Evolutionary conservation across 2,329 filamentous ascomycete genomes (phyloP).

Genomic region (Leptographium procerum): DNA sequence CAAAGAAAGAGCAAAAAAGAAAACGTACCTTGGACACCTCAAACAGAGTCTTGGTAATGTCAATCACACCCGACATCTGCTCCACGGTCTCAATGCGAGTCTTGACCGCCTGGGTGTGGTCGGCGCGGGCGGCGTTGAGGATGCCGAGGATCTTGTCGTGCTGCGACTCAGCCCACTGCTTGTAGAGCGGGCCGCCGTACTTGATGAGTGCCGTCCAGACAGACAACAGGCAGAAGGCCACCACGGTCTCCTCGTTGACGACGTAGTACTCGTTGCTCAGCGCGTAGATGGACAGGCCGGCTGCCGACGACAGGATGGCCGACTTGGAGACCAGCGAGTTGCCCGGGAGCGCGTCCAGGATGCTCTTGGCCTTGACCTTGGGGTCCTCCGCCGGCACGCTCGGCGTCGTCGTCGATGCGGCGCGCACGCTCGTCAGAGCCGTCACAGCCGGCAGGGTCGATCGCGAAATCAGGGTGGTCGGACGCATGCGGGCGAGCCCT

Average conservation of each 20-base stretch:
- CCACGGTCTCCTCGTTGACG: constrained; percentile 96
- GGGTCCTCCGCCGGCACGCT: constrained; percentile 77
- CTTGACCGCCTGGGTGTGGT: constrained; percentile 95
- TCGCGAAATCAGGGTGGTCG: constrained; percentile 7
- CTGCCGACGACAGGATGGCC: constrained; percentile 86
- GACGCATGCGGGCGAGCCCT: constrained; percentile 13
- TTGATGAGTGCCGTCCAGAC: constrained; percentile 90
- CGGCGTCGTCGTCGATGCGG: constrained; percentile 55
- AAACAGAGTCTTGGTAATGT: constrained; percentile 94
- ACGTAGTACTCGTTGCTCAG: constrained; percentile 99
- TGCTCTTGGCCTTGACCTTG: constrained; percentile 92
- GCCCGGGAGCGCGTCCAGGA: constrained; percentile 86
- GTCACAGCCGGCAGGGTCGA: constrained; percentile 19
- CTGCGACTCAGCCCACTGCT: constrained; percentile 82
- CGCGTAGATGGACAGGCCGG: constrained; percentile 83
- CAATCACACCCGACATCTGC: constrained; percentile 88
- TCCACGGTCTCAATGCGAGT: constrained; percentile 85
- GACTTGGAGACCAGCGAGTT: constrained; percentile 91
- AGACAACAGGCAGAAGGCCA: constrained; percentile 82
- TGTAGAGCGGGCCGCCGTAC: constrained; percentile 86
- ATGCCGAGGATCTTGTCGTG: constrained; percentile 89
- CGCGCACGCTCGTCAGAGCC: constrained; percentile 61
- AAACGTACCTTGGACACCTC: constrained; percentile 82
- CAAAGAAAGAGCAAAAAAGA: background rate
- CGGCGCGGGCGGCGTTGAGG: constrained; percentile 83